These are phyloP conservation scores for Nitzschia inconspicua DNA, from an alignment of 108 stramenopile genomes.

Conservation along the genomic window DNA sequence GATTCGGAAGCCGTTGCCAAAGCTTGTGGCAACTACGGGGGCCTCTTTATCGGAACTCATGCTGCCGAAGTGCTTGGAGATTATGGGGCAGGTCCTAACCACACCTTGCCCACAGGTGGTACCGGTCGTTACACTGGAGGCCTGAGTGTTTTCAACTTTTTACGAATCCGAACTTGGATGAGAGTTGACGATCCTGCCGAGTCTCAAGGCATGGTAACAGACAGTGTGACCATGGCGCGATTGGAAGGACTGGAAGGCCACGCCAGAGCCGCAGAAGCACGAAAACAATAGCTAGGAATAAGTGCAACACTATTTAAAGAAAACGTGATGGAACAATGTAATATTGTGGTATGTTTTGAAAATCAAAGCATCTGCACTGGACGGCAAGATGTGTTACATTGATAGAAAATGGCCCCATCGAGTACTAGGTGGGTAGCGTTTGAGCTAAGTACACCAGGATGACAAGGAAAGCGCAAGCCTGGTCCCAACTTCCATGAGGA, in stretches of 20 bases:
- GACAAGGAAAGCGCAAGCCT: too few species aligned
- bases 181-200: constrained; percentile 75
- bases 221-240: constrained; percentile 92
- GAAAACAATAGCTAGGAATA: constrained; percentile 29
- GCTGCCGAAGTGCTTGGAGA: constrained; percentile 98
- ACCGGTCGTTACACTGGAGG: constrained; percentile 98
- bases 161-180: constrained; percentile 96
- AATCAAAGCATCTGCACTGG: too few species aligned
- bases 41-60: constrained; percentile 91
- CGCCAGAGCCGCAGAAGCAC: constrained; percentile 93
- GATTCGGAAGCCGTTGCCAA: constrained; percentile 72
- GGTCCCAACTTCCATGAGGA: too few species aligned
- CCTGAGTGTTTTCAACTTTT: constrained; percentile 94
- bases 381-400: too few species aligned
- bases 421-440: too few species aligned
- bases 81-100: constrained; percentile 99
- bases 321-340: too few species aligned
- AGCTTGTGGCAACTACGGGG: constrained; percentile 90
- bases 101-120: constrained; percentile 97
- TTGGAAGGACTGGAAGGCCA: constrained; percentile 98
- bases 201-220: constrained; percentile 83
- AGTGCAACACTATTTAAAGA: not conserved
- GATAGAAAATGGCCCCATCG: too few species aligned
- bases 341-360: too few species aligned
- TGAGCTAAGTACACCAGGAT: too few species aligned